Evolutionary conservation across 768 basidiomycete genomes (phyloP).

Genomic region (Suillus variegatus): DNA sequence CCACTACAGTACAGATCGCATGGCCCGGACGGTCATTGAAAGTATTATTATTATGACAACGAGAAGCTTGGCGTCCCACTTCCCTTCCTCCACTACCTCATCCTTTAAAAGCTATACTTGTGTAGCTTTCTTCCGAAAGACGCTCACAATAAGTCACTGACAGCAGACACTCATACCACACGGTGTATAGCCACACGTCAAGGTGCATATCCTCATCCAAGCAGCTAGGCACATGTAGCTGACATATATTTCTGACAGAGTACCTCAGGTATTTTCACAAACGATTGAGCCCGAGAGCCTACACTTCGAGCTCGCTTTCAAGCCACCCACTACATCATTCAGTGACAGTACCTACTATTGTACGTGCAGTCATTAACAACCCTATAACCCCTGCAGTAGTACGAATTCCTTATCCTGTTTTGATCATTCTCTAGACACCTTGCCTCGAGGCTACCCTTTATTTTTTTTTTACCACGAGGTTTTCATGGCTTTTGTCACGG

Average conservation of each 20-base stretch:
- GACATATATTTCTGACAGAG: neutral
- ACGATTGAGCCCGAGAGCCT: neutral
- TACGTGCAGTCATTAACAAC: neutral
- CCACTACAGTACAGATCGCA: neutral
- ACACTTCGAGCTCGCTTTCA: neutral
- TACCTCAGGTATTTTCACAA: neutral
- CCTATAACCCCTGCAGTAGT: neutral
- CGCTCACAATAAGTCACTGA: neutral
- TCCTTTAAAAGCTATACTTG: neutral
- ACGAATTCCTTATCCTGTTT: constrained; percentile 10
- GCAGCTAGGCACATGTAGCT: constrained; percentile 4
- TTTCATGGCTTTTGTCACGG: constrained; percentile 16
- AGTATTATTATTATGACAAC: constrained; percentile 7
- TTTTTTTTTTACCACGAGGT: neutral
- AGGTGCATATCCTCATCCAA: constrained; percentile 13
- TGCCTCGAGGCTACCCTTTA: constrained; percentile 1
- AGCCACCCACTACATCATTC: neutral
- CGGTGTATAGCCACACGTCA: constrained; percentile 12
- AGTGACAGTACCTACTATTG: neutral
- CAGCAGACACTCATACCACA: neutral
- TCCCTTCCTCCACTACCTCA: constrained; percentile 9
- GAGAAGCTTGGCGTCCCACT: constrained; percentile 6
- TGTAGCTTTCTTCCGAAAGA: neutral
- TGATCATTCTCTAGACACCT: neutral
- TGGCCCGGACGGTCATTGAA: neutral